Percentiles rank a stretch among this genome's conserved stretches.
Conservation (phyloP, 2,329 filamentous ascomycete species). For the Fonsecaea nubica region DNA sequence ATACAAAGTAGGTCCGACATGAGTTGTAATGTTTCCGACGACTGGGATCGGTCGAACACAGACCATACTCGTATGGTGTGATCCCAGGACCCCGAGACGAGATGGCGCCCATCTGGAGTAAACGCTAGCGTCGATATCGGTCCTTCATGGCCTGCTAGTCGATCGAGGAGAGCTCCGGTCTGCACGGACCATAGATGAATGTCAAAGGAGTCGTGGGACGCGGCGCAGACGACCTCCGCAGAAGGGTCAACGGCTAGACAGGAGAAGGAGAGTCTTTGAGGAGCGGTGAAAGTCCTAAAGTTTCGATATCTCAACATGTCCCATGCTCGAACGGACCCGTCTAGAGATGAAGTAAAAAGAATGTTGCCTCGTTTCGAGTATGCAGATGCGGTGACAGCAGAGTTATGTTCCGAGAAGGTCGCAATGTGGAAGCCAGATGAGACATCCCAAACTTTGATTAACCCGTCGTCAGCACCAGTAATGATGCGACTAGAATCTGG, state of each 20-base stretch:
- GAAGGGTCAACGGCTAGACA: slow-evolving; percentile 96
- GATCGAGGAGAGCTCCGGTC: slow-evolving; percentile 91
- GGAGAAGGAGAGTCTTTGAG: slow-evolving; percentile 87
- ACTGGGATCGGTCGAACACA: slow-evolving; percentile 91
- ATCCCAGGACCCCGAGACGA: slow-evolving; percentile 96
- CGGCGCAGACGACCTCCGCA: slow-evolving; percentile 93
- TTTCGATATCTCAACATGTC: slow-evolving; percentile 95
- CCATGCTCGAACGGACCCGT: slow-evolving; percentile 94
- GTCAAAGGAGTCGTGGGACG: slow-evolving; percentile 93
- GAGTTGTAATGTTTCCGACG: slow-evolving; percentile 89
- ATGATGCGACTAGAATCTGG: slow-evolving; percentile 92
- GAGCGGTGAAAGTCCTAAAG: slow-evolving; percentile 95
- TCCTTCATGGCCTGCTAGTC: slow-evolving; percentile 88
- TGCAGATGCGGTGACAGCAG: slow-evolving; percentile 88
- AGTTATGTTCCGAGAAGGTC: slow-evolving; percentile 96
- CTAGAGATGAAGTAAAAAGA: slow-evolving; percentile 90
- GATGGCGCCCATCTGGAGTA: slow-evolving; percentile 78
- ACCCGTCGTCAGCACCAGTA: slow-evolving; percentile 93
- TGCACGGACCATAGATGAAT: slow-evolving; percentile 99
- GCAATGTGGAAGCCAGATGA: slow-evolving; percentile 97
- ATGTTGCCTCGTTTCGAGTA: slow-evolving; percentile 96
- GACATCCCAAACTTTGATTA: slow-evolving; percentile 98
- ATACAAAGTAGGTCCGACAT: slow-evolving; percentile 89
- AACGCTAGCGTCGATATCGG: slow-evolving; percentile 90
- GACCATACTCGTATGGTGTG: slow-evolving; percentile 95